These are phyloP conservation scores for Rubia peregrina DNA, from an alignment of 305 asterid genomes.

Conservation along the genomic window DNA sequence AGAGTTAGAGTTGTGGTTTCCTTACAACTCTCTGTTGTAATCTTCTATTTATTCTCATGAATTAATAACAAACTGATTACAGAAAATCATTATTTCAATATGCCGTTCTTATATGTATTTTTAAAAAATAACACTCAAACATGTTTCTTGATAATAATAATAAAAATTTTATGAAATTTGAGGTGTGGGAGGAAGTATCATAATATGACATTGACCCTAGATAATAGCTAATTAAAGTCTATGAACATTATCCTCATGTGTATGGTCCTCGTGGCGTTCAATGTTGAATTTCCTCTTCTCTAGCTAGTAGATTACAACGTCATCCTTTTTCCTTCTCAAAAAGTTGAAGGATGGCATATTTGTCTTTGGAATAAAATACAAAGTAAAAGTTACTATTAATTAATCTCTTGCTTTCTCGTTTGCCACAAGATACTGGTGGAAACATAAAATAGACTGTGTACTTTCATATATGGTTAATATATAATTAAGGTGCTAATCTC, in stretches of 20 bases:
- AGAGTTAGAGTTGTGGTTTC: no score
- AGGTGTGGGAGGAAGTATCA: no score
- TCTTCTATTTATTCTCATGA: no score
- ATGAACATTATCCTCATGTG: slow-evolving; percentile 10
- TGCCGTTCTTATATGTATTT: no score
- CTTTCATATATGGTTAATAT: neutral
- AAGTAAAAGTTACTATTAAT: neutral
- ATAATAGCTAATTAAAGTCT: neutral
- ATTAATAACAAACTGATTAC: no score
- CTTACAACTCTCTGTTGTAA: no score
- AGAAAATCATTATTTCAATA: no score
- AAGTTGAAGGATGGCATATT: slow-evolving; percentile 23
- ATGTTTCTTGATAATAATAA: no score
- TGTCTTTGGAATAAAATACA: neutral
- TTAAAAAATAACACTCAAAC: no score
- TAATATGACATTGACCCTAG: neutral
- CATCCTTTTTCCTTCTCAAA: slow-evolving; percentile 16
- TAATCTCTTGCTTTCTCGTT: neutral
- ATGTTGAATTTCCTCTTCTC: slow-evolving; percentile 17
- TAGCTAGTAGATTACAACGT: slow-evolving; percentile 12
- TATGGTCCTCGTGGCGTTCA: slow-evolving; percentile 7
- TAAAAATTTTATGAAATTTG: no score
- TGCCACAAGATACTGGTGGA: neutral
- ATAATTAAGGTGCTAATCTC: neutral
- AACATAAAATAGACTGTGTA: neutral